Evolutionary conservation across 1,284 basidiomycete genomes (phyloP).

Genomic region (Termitomyces sp.): DNA sequence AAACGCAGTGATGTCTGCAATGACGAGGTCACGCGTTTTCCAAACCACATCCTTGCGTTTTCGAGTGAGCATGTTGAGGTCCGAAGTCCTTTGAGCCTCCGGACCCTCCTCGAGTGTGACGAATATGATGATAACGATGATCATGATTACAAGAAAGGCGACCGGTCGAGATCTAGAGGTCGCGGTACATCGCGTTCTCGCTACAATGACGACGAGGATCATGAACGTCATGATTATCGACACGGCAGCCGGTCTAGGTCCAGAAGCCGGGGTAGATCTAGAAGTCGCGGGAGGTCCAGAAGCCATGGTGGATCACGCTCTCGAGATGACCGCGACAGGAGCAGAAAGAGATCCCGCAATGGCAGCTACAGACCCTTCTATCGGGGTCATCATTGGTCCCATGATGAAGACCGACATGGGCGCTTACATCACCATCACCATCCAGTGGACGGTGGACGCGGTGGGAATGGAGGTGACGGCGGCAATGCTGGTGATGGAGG

Average conservation of each 20-base stretch:
- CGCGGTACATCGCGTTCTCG: conserved; percentile 1
- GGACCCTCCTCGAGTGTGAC: conserved; percentile 12
- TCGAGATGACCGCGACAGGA: conserved; percentile 1
- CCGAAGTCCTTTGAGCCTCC: conserved; percentile 6
- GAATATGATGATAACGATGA: background rate
- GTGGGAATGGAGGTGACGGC: background rate
- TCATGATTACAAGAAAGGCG: background rate
- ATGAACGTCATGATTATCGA: background rate
- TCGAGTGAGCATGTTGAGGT: conserved; percentile 3
- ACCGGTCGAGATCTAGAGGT: conserved; percentile 4
- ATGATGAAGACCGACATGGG: conserved; percentile 1
- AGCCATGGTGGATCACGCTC: conserved; percentile 6
- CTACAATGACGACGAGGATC: background rate
- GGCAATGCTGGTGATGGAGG: background rate
- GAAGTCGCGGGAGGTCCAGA: background rate
- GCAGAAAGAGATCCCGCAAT: conserved; percentile 1
- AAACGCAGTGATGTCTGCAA: conserved; percentile 9
- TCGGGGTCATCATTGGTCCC: background rate
- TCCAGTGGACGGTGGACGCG: background rate
- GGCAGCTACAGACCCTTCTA: background rate
- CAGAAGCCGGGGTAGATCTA: background rate
- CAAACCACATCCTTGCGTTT: conserved; percentile 12
- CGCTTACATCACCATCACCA: background rate
- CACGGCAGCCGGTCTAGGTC: background rate
- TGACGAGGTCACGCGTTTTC: conserved; percentile 8